A percentile compares a stretch with the other conserved stretches of the same genome.
These are phyloP conservation scores for Alectoria sarmentosa DNA, from an alignment of 495 filamentous ascomycete species.

Conservation along the genomic window DNA sequence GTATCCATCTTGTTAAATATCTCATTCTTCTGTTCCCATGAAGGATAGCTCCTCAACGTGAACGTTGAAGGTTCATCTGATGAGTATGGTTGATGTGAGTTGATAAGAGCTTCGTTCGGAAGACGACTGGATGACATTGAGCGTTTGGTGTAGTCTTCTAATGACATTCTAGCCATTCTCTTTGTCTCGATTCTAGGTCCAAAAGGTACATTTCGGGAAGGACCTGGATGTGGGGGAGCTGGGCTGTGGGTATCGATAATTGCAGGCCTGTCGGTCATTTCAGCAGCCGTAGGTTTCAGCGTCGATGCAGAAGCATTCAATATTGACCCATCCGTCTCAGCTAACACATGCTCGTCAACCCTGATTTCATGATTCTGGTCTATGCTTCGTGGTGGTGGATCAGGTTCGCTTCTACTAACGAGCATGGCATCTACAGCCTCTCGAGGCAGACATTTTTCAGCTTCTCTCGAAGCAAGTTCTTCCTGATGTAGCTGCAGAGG, in stretches of 20 bases:
- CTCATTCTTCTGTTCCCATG: not conserved
- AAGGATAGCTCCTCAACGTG: conserved; percentile 2
- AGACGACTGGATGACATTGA: not conserved
- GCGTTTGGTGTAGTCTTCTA: not conserved
- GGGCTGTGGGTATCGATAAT: not conserved
- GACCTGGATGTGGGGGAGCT: not conserved
- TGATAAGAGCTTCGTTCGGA: not conserved
- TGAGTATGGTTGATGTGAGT: not conserved
- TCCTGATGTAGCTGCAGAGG: conserved; percentile 18
- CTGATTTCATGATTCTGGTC: not conserved
- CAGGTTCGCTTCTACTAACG: not conserved
- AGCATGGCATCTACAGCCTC: not conserved
- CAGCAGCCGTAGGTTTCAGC: not conserved
- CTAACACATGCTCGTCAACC: not conserved
- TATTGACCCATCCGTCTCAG: not conserved
- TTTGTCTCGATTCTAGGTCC: not conserved
- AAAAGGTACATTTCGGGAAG: not conserved
- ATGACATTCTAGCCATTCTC: not conserved
- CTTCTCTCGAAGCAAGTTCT: conserved; percentile 3
- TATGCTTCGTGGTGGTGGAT: not conserved
- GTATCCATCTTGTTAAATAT: not conserved
- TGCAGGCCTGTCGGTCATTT: not conserved
- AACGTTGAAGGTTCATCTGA: not conserved
- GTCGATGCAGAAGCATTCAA: not conserved
- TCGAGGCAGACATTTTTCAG: not conserved